Evolutionary conservation across 805 yeast genomes (phyloP), one percentile per base, ranked within the genome.

Genomic region (Nakazawaea pomicola): DNA sequence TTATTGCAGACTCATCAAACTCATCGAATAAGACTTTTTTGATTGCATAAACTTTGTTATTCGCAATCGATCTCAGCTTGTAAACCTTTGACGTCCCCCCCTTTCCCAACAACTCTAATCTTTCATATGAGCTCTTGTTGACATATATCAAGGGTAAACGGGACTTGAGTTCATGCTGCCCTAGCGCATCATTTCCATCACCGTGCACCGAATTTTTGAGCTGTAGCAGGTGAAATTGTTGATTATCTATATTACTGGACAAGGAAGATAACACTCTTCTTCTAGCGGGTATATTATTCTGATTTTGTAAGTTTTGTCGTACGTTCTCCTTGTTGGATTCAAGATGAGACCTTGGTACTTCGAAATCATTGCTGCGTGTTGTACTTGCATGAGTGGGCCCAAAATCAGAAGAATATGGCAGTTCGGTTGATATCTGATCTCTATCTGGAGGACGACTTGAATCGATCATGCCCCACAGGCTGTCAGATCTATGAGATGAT

Each of bases 71-170:
- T 49, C 74, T 82, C 1, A 83, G 93, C 56, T 82, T 84, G 65
- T 82, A 90, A 16, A 90, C 98, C 55, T 83, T 87, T 0, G 96
- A 89, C 0, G 96, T 75, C 0, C 97, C 98, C 19, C 97, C 98
- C 57, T 84, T 75, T 4, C 97, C 98, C 15, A 90, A 58, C 11
- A 85, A 65, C 53, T 88, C 96, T 20, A 85, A 62, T 43, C 82
- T 74, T 52, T 83, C 90, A 55, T 85, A 91, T 32, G 71, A 71
- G 25, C 69, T 70, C 2, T 74, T 78, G 56, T 88, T 85, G 1
- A 82, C 73, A 6, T 53, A 50, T 4, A 72, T 54, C 7, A 27
- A 5, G 12, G 30, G 17, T 17, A 15, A 15, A 11, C 16, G 10
- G 4, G 27, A 8, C 18, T 11, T n/a, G 15, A 15, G n/a, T 8